Evolutionary conservation across 2,329 filamentous ascomycete species (phyloP).

Genomic region (Hirsutella thompsonii): DNA sequence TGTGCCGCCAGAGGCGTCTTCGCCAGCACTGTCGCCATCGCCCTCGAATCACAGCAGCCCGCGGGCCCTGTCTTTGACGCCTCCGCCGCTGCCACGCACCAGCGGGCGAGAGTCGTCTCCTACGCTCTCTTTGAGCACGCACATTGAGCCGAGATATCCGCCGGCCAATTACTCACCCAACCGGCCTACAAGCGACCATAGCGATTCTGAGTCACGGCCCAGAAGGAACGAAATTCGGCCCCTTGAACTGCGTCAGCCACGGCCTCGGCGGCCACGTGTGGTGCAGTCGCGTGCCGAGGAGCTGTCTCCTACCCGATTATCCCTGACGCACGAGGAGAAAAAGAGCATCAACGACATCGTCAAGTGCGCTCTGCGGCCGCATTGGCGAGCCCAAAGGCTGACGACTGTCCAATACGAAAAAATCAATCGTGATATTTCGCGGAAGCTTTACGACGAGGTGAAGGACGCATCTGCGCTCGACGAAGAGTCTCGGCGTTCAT

Average conservation of each 20-base stretch:
- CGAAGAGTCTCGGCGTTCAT: conserved; percentile 51
- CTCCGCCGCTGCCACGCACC: conserved; percentile 48
- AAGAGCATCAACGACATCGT: conserved; percentile 83
- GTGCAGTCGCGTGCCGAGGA: conserved; percentile 40
- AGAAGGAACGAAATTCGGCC: conserved; percentile 14
- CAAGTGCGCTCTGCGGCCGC: conserved; percentile 65
- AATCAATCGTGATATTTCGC: conserved; percentile 83
- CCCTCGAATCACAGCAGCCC: conserved; percentile 55
- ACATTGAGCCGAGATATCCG: conserved; percentile 61
- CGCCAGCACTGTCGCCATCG: conserved; percentile 53
- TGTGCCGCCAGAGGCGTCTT: conserved; percentile 28
- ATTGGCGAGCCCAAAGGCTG: conserved; percentile 68
- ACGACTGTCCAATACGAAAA: conserved; percentile 82
- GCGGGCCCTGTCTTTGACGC: conserved; percentile 53
- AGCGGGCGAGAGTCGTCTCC: conserved; percentile 49
- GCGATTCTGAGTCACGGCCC: conserved; percentile 27
- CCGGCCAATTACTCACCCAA: conserved; percentile 62
- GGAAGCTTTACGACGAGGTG: conserved; percentile 68
- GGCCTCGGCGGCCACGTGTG: conserved; percentile 32
- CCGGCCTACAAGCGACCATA: conserved; percentile 28
- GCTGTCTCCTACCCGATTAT: conserved; percentile 51
- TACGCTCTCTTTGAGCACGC: conserved; percentile 52
- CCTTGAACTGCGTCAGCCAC: conserved; percentile 39
- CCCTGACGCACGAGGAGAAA: conserved; percentile 71
- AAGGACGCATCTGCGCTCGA: conserved; percentile 44